Base-by-base conservation (phyloP, 768 basidiomycete genomes). In the Sporobolomyces roseus region DNA sequence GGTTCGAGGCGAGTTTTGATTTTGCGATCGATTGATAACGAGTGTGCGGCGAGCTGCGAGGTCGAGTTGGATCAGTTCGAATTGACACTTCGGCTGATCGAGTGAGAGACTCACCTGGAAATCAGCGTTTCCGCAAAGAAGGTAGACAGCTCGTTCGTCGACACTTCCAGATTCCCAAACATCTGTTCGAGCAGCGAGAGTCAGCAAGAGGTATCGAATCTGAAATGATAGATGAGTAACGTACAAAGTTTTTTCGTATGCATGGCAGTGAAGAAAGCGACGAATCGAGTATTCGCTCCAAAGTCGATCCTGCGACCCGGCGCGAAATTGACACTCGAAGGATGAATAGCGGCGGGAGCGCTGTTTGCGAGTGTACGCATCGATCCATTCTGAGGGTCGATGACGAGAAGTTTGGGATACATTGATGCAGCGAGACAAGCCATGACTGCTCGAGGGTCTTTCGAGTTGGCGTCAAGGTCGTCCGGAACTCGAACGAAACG, bases 231-330 rank as follows among this genome's bases (percentile, higher is more conserved):
- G 23, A 8, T 35, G 12, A 25, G 9, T n/a, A 9, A 70, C 70
- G 84, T 89, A 79, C 91, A 94, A 32, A 93, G 79, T 77, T 86
- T 91, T 80, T 91, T 96, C 10, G 93, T 93, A 76, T 92, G 91
- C 91, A 92, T 92, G 61, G 52, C 67, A 36, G 63, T 65, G 59
- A 56, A 68, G 68, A 58, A 68, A n/a, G 62, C 64, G 68, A 66
- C 74, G 51, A 71, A 71, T 78, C 91, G 83, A 68, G 88, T 87
- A 19, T 84, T 84, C 21, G 35, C 32, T 0, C 86, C 87, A 72
- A 93, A 87, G 61, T 93, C 90, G 53, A 67, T 49, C 14, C 78
- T 75, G 12, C 81, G 75, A 82, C 87, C 75, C 78, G 83, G 71
- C 23, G 85, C 81, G 79, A 92, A 92, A 78, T 99, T 98, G 69